Evolutionary conservation across 2,329 filamentous ascomycete species (phyloP).

Genomic region (Dactylellina parvicollis): DNA sequence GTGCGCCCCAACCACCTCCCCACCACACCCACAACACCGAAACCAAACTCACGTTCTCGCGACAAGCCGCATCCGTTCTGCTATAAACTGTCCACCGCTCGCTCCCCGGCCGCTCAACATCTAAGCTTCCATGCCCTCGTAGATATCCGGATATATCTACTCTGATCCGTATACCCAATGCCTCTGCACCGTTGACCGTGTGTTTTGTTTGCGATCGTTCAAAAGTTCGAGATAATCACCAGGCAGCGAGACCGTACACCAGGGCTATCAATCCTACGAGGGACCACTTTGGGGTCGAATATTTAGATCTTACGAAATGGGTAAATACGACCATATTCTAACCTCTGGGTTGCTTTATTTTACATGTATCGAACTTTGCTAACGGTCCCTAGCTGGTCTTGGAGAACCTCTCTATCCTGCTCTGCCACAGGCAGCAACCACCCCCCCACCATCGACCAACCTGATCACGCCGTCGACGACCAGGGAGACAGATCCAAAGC

Average conservation of each 20-base stretch:
- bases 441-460: constrained; percentile 41
- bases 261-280: neutral
- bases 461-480: constrained; percentile 23
- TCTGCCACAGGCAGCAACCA: constrained; percentile 37
- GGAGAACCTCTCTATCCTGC: constrained; percentile 38
- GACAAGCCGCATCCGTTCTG: neutral
- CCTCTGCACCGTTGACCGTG: constrained; percentile 32
- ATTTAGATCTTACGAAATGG: constrained; percentile 29
- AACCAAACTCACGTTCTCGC: constrained; percentile 36
- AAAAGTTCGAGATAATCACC: neutral
- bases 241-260: neutral
- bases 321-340: constrained; percentile 15
- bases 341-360: neutral
- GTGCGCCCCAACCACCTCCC: constrained; percentile 44
- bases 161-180: constrained; percentile 16
- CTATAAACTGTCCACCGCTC: constrained; percentile 26
- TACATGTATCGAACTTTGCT: neutral
- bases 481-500: constrained; percentile 19
- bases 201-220: constrained; percentile 23
- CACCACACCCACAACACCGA: constrained; percentile 43
- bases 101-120: constrained; percentile 2
- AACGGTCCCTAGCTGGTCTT: constrained; percentile 11
- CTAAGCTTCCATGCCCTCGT: constrained; percentile 31
- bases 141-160: constrained; percentile 50
- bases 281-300: neutral